Evolutionary conservation across 768 basidiomycete genomes (phyloP).

Genomic region (Suillus plorans): DNA sequence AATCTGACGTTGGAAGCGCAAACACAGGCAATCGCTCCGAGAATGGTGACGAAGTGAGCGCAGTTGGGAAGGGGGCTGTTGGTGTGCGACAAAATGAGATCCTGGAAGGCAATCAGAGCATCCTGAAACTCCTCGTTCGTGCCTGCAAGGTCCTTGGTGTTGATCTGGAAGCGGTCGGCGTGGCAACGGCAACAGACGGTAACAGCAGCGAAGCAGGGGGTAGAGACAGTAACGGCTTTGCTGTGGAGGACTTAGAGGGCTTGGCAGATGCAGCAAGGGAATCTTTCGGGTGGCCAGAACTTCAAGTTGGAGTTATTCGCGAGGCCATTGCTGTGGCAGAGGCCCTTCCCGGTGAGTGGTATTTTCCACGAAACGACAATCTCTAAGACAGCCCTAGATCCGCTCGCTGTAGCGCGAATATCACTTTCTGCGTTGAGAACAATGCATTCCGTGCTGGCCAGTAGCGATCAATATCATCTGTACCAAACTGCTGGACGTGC

Average conservation of each 20-base stretch:
- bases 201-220: constrained; percentile 12
- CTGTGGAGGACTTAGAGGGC: constrained; percentile 33
- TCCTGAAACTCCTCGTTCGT: constrained; percentile 73
- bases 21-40: constrained; percentile 50
- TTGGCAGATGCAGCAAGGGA: constrained; percentile 40
- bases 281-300: constrained; percentile 88
- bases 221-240: constrained; percentile 19
- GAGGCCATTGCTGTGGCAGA: constrained; percentile 93
- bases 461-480: constrained; percentile 79
- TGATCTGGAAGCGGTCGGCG: constrained; percentile 67
- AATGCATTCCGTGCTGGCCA: constrained; percentile 64
- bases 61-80: constrained; percentile 48
- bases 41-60: constrained; percentile 25
- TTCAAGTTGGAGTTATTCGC: constrained; percentile 90
- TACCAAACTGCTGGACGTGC: constrained; percentile 73
- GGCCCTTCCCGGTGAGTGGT: constrained; percentile 74
- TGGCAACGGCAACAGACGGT: constrained; percentile 35
- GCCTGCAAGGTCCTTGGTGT: constrained; percentile 81
- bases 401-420: constrained; percentile 82
- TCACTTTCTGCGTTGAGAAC: constrained; percentile 83
- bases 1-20: constrained; percentile 33
- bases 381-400: constrained; percentile 50
- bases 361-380: constrained; percentile 6
- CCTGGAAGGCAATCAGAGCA: constrained; percentile 75
- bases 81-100: constrained; percentile 74